These are phyloP conservation scores for Theobroma grandiflorum DNA, from an alignment of 441 rosid species.

Conservation along the genomic window DNA sequence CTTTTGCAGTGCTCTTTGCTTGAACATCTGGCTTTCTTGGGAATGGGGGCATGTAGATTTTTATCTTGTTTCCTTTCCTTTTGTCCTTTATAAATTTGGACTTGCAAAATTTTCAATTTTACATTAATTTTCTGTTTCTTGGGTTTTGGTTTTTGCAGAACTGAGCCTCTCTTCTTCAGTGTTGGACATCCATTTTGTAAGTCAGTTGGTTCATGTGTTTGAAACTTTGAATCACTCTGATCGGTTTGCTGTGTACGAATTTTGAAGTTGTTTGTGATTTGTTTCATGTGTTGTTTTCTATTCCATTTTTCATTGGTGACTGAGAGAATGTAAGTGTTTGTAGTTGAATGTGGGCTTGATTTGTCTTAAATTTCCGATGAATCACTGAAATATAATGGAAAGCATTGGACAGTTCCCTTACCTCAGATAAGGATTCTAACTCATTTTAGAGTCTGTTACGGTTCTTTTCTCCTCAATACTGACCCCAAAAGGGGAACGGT, in stretches of 20 bases:
- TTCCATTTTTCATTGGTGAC: background rate
- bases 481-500: background rate
- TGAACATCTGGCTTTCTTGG: slow-evolving; percentile 27
- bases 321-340: background rate
- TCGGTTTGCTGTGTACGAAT: background rate
- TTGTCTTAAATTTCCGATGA: background rate
- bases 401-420: background rate
- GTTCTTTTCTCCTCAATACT: background rate
- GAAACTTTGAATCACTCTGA: background rate
- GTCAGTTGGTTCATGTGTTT: slow-evolving; percentile 18
- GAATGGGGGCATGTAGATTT: slow-evolving; percentile 32
- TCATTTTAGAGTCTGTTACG: background rate
- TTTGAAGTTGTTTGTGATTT: background rate
- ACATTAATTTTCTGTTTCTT: slow-evolving; percentile 30
- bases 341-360: background rate
- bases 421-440: background rate
- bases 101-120: slow-evolving; percentile 6
- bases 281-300: background rate
- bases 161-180: slow-evolving; percentile 24
- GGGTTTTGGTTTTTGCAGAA: slow-evolving; percentile 35
- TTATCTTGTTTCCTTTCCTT: background rate
- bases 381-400: background rate
- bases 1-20: background rate
- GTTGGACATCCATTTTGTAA: slow-evolving; percentile 34
- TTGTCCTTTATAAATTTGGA: slow-evolving; percentile 33